A percentile compares a stretch with the other conserved stretches of the same genome.
phyloP scores from a whole-genome alignment of 2,329 filamentous ascomycete species.

The Ophiostoma montium region DNA sequence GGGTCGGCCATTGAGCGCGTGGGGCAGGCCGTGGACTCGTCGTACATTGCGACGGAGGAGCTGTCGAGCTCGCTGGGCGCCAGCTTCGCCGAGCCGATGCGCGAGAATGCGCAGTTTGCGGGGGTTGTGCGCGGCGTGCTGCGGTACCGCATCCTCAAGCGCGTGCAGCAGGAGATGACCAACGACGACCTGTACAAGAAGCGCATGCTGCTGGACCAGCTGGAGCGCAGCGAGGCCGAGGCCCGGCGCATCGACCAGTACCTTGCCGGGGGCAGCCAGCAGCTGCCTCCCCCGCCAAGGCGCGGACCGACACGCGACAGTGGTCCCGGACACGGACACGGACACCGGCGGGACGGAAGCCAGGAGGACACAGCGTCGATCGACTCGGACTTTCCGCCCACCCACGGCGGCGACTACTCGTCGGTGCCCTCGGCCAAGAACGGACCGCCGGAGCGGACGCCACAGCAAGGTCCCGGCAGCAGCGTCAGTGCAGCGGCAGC shows the following conservation, averaged over 20 bases:
- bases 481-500: not conserved
- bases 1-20: slow-evolving; percentile 87
- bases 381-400: slow-evolving; percentile 91
- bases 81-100: slow-evolving; percentile 93
- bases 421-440: slow-evolving; percentile 61
- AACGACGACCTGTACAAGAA: slow-evolving; percentile 87
- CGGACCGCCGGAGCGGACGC: slow-evolving; percentile 36
- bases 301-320: slow-evolving; percentile 17
- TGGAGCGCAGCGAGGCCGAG: slow-evolving; percentile 90
- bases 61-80: slow-evolving; percentile 77
- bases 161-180: slow-evolving; percentile 95
- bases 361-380: slow-evolving; percentile 76
- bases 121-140: slow-evolving; percentile 83
- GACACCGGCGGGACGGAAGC: slow-evolving; percentile 39
- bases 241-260: slow-evolving; percentile 90
- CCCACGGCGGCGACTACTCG: slow-evolving; percentile 60
- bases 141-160: slow-evolving; percentile 79
- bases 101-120: slow-evolving; percentile 93
- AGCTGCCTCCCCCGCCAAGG: not conserved
- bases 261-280: slow-evolving; percentile 46
- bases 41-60: slow-evolving; percentile 91
- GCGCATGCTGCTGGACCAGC: slow-evolving; percentile 60
- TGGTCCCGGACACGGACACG: not conserved
- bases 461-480: no score
- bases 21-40: slow-evolving; percentile 88